phyloP scores from a whole-genome alignment of 345 rosid genomes.

The Brassica juncea region DNA sequence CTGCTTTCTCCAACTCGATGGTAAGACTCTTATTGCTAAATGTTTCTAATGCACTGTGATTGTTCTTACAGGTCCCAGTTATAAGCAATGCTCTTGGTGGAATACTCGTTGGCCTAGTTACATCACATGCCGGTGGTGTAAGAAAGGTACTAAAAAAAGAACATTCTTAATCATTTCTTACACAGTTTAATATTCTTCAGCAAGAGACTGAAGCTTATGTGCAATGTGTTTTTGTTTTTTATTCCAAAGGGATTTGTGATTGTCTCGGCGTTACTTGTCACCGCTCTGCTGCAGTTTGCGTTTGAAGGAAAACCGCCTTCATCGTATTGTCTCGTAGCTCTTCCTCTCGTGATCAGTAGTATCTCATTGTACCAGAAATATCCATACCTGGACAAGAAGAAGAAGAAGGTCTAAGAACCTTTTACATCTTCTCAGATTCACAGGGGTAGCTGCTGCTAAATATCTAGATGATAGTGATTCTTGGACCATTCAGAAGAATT shows the following conservation, averaged over 20 bases:
- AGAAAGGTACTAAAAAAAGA: constrained; percentile 61
- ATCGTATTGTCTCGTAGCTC: constrained; percentile 64
- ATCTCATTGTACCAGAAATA: constrained; percentile 87
- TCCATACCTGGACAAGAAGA: constrained; percentile 68
- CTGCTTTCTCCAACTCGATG: constrained; percentile 5
- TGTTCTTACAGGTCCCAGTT: constrained; percentile 69
- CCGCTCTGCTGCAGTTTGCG: constrained; percentile 83
- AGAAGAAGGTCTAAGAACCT: constrained; percentile 56
- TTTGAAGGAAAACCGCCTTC: constrained; percentile 95
- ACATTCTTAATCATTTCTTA: neutral
- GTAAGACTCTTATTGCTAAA: neutral
- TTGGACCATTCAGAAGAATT: constrained; percentile 18
- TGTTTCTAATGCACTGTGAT: neutral
- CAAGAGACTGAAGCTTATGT: constrained; percentile 1
- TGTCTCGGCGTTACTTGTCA: constrained; percentile 90
- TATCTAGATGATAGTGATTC: constrained; percentile 35
- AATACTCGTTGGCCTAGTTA: constrained; percentile 92
- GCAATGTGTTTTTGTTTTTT: constrained; percentile 3
- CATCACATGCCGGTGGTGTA: constrained; percentile 96
- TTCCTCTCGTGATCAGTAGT: constrained; percentile 83
- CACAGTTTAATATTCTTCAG: neutral
- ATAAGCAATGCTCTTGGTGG: constrained; percentile 85
- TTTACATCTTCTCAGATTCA: neutral
- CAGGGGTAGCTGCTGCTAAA: constrained; percentile 19
- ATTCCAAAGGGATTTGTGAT: constrained; percentile 85